Evolutionary conservation across 1,284 basidiomycete species (phyloP), one percentile per base, ranked within the genome.

Genomic region (Neonothopanus nambi): DNA sequence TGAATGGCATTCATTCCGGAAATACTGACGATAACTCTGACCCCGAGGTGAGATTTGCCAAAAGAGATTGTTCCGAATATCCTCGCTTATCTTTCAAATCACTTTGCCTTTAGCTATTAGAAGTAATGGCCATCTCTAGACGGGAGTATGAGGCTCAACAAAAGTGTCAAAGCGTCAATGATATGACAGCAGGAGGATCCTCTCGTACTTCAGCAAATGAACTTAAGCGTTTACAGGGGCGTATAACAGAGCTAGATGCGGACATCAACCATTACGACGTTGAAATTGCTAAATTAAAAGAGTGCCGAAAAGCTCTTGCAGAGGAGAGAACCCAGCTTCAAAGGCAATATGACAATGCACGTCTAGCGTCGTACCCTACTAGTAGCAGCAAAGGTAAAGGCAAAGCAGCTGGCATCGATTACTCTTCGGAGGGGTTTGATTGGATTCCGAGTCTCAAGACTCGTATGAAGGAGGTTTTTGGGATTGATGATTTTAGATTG

Each of bases 401-500:
- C 30, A 55, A 26, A 23, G 43, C 59, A 36, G 45, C 55, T 2
- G 61, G 67, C 3, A 71, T 73, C 40, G 69, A 77, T 55, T 79
- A 77, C 55, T 55, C 57, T 24, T 57, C 54, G 0, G 66, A 68
- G 15, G 56, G 63, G 2, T 79, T 77, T 48, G 69, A 68, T 23
- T 79, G 77, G 77, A 63, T 67, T 9, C 60, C 61, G 24, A 64
- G 64, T 15, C 59, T 78, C 53, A 69, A 67, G 48, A 57, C 59
- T 23, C 76, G 73, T 33, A 83, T 90, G 78, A 79, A 74, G 60
- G 70, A 70, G 13, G 74, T 87, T 0, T 92, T 89, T 65, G 75
- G 74, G 1, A 89, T 92, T 43, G 39, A 74, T 0, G 66, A 66
- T 1, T 91, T 89, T 61, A 74, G 89, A 6, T 75, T 76, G 26